Conservation (phyloP, 441 rosid species). For the Bocquillonia castaneifolia region DNA sequence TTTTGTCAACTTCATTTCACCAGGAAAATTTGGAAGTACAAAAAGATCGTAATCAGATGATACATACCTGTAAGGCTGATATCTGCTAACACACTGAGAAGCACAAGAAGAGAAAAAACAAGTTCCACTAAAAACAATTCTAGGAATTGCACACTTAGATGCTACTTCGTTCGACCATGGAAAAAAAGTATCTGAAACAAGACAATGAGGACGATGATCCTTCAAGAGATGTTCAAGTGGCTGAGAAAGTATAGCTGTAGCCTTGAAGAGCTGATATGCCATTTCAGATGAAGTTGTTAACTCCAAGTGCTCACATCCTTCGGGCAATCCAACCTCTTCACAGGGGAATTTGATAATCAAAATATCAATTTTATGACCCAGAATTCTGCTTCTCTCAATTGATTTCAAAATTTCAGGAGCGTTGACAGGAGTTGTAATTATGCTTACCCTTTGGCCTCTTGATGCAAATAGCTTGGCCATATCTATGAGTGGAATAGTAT, state of each 20-base stretch:
- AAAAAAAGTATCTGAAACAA: conserved; percentile 52
- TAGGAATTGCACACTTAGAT: conserved; percentile 37
- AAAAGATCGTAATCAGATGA: conserved; percentile 41
- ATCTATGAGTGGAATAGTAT: conserved; percentile 21
- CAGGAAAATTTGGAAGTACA: conserved; percentile 32
- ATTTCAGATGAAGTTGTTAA: conserved; percentile 23
- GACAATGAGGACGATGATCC: conserved; percentile 36
- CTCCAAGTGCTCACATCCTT: conserved; percentile 45
- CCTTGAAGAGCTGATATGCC: conserved; percentile 27
- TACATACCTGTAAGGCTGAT: conserved; percentile 41
- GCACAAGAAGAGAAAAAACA: conserved; percentile 40
- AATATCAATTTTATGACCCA: conserved; percentile 6
- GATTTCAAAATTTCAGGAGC: conserved; percentile 14
- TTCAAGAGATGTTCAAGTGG: conserved; percentile 27
- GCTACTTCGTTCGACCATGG: conserved; percentile 51
- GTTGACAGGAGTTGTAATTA: conserved; percentile 25
- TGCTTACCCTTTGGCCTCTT: conserved; percentile 15
- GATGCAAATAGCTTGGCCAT: conserved; percentile 26
- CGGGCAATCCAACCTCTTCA: conserved; percentile 36
- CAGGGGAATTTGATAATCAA: conserved; percentile 3
- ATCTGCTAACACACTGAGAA: conserved; percentile 18
- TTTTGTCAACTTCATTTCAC: not conserved
- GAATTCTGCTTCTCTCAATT: not conserved
- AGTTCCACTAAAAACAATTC: conserved; percentile 47
- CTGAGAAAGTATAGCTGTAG: conserved; percentile 14